These are phyloP conservation scores for Epicoccum nigrum DNA, from an alignment of 2,329 filamentous ascomycete species.

Conservation along the genomic window DNA sequence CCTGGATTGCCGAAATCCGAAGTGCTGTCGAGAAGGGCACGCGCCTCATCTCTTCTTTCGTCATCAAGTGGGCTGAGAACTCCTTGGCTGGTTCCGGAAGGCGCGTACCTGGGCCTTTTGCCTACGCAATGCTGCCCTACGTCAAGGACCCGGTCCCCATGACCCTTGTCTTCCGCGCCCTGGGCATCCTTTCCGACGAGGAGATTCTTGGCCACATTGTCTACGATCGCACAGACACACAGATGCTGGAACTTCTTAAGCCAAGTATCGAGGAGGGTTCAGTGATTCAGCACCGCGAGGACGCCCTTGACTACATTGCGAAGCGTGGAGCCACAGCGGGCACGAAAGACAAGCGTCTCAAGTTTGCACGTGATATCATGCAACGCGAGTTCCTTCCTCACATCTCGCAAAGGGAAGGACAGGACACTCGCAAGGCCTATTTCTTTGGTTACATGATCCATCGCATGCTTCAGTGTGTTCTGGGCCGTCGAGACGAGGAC, in stretches of 20 bases:
- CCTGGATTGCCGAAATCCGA: conserved; percentile 93
- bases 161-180: conserved; percentile 90
- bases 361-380: conserved; percentile 90
- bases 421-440: conserved; percentile 94
- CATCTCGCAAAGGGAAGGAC: conserved; percentile 93
- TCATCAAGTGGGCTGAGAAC: conserved; percentile 88
- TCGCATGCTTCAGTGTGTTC: conserved; percentile 87
- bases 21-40: conserved; percentile 97
- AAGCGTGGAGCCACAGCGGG: conserved; percentile 81
- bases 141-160: conserved; percentile 94
- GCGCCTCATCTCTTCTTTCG: conserved; percentile 88
- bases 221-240: conserved; percentile 91
- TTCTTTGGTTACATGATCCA: conserved; percentile 99
- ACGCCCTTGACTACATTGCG: conserved; percentile 93
- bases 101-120: conserved; percentile 82
- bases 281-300: conserved; percentile 92
- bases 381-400: conserved; percentile 97
- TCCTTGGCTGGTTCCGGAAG: conserved; percentile 77
- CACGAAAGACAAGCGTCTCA: conserved; percentile 85
- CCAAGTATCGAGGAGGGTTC: conserved; percentile 97
- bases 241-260: conserved; percentile 97
- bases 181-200: conserved; percentile 95
- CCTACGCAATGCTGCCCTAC: conserved; percentile 89
- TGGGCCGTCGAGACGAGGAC: conserved; percentile 91
- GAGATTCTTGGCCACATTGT: conserved; percentile 98